Conservation (phyloP, 345 rosid genomes). For the Brassica cretica region DNA sequence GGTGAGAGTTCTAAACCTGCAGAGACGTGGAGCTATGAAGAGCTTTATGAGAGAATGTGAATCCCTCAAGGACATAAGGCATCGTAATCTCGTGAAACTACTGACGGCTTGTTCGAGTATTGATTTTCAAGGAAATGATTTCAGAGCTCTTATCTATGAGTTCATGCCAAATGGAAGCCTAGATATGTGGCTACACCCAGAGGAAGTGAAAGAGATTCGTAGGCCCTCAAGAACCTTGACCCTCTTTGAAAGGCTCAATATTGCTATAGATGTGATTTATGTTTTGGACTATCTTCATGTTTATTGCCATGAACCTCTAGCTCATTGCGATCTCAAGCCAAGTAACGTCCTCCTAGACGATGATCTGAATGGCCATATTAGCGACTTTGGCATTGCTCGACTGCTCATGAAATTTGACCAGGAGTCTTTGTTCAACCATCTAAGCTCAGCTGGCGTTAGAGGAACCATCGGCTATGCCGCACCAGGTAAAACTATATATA, state of each 20-base stretch:
- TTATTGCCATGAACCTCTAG: too few relatives aligned
- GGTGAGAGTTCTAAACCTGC: not conserved
- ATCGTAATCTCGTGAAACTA: not conserved
- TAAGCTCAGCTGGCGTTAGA: not conserved
- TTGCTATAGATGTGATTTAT: too few relatives aligned
- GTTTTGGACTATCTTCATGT: too few relatives aligned
- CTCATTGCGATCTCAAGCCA: too few relatives aligned
- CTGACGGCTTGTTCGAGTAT: not conserved
- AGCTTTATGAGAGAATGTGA: not conserved
- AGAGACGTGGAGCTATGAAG: not conserved
- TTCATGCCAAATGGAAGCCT: not conserved
- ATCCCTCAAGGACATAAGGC: not conserved
- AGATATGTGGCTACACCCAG: not conserved
- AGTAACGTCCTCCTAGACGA: too few relatives aligned
- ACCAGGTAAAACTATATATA: constrained; percentile 8
- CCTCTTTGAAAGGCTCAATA: too few relatives aligned
- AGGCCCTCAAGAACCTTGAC: not conserved
- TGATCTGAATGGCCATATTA: not conserved
- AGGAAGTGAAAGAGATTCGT: not conserved
- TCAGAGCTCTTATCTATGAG: not conserved
- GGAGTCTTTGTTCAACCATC: not conserved
- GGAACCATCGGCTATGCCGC: constrained; percentile 30
- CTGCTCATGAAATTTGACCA: not conserved
- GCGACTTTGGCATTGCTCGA: not conserved
- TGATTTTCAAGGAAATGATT: not conserved